These are phyloP conservation scores for Lachancea sp. DNA, from an alignment of 805 yeast species.

Conservation along the genomic window DNA sequence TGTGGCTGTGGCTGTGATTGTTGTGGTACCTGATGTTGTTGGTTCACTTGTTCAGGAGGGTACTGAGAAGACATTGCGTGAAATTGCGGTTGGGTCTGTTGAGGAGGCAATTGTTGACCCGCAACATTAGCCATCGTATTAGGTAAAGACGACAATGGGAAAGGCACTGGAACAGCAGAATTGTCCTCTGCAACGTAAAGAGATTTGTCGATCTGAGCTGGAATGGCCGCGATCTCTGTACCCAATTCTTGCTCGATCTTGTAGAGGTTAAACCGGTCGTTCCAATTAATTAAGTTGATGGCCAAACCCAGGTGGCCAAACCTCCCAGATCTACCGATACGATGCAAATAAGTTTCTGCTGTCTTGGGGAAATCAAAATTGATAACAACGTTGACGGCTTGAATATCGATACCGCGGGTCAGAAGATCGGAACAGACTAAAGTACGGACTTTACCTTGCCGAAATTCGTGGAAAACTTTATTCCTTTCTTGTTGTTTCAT, in stretches of 20 bases:
- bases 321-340: constrained; percentile 99
- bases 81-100: constrained; percentile 31
- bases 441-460: constrained; percentile 96
- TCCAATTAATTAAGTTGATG: constrained; percentile 92
- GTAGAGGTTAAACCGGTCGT: constrained; percentile 87
- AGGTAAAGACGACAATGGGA: constrained; percentile 62
- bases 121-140: constrained; percentile 28
- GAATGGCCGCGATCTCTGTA: constrained; percentile 95
- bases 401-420: constrained; percentile 98
- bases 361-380: constrained; percentile 98
- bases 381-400: constrained; percentile 96
- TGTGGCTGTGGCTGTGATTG: constrained; percentile 17
- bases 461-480: constrained; percentile 96
- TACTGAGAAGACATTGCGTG: constrained; percentile 23
- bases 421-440: constrained; percentile 93
- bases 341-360: constrained; percentile 95
- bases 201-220: constrained; percentile 82
- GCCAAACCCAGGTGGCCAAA: constrained; percentile 98
- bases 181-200: constrained; percentile 80
- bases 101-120: constrained; percentile 23
- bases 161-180: constrained; percentile 79
- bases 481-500: constrained; percentile 98
- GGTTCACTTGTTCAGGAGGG: constrained; percentile 15
- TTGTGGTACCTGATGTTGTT: constrained; percentile 30
- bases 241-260: constrained; percentile 96